These are phyloP conservation scores for Penicillium hesseltinei DNA, from an alignment of 2,329 filamentous ascomycete genomes.

Conservation along the genomic window DNA sequence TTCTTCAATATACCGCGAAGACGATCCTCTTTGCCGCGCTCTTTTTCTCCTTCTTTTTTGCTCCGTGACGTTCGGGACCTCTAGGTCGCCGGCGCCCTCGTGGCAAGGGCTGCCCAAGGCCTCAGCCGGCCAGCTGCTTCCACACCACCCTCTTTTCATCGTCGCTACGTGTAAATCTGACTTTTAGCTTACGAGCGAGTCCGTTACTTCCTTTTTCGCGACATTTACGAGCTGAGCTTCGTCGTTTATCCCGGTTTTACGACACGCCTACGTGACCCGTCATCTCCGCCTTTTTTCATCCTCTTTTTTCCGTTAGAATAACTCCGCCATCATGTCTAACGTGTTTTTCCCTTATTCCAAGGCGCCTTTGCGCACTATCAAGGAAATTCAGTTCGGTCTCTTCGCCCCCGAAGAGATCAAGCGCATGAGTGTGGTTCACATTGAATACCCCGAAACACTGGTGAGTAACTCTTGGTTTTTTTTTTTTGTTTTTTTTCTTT, in stretches of 20 bases:
- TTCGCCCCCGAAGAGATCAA: slow-evolving; percentile 99
- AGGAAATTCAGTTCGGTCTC: slow-evolving; percentile 98
- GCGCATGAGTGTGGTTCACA: slow-evolving; percentile 94
- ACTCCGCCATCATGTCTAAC: slow-evolving; percentile 74
- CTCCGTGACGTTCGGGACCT: slow-evolving; percentile 38
- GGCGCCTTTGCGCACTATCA: slow-evolving; percentile 93
- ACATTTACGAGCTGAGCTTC: slow-evolving; percentile 15
- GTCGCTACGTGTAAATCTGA: slow-evolving; percentile 24
- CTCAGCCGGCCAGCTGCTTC: slow-evolving; percentile 43
- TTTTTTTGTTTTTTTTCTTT: no score
- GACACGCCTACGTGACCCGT: slow-evolving; percentile 10
- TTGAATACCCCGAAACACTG: slow-evolving; percentile 99
- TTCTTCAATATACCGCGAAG: slow-evolving; percentile 26
- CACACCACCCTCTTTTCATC: slow-evolving; percentile 33
- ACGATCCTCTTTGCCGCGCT: slow-evolving; percentile 29
- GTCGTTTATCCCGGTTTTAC: slow-evolving; percentile 17
- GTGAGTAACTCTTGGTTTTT: slow-evolving; percentile 36
- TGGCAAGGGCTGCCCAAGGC: slow-evolving; percentile 50
- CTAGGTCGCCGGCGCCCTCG: slow-evolving; percentile 46
- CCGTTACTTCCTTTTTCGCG: slow-evolving; percentile 21
- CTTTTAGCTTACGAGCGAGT: slow-evolving; percentile 8
- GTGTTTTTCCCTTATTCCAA: slow-evolving; percentile 86
- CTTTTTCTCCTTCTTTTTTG: slow-evolving; percentile 30
- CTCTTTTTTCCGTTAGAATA: slow-evolving; percentile 16
- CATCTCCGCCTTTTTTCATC: slow-evolving; percentile 11